phyloP scores from a whole-genome alignment of 352 stramenopile genomes.

The Phytopythium mirpurense region DNA sequence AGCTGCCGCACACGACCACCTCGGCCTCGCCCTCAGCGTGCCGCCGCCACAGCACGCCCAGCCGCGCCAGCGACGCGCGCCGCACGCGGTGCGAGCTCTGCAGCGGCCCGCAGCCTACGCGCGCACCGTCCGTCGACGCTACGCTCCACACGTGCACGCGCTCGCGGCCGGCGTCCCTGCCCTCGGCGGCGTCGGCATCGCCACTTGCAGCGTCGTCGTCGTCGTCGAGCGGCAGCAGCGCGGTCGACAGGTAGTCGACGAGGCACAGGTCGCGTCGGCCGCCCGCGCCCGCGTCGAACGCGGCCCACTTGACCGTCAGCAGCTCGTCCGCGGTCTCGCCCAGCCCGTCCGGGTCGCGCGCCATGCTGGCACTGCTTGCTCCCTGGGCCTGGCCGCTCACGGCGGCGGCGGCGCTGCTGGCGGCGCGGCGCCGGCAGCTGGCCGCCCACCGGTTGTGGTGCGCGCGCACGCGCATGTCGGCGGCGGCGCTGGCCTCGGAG shows the following conservation, averaged over 20 bases:
- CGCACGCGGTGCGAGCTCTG: slow-evolving; percentile 63
- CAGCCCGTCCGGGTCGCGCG: slow-evolving; percentile 15
- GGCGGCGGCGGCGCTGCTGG: slow-evolving; percentile 17
- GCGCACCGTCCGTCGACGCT: slow-evolving; percentile 62
- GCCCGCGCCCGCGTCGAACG: slow-evolving; percentile 51
- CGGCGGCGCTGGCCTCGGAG: slow-evolving; percentile 22
- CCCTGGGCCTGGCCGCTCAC: slow-evolving; percentile 3
- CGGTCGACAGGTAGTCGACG: slow-evolving; percentile 65
- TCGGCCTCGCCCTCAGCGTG: slow-evolving; percentile 67
- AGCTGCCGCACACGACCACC: slow-evolving; percentile 74
- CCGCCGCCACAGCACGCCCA: slow-evolving; percentile 71
- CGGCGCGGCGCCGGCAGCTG: not conserved
- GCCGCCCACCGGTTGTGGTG: slow-evolving; percentile 8
- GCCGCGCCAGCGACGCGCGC: slow-evolving; percentile 52
- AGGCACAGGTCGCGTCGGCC: slow-evolving; percentile 67
- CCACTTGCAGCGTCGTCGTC: slow-evolving; percentile 8
- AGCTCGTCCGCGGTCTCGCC: slow-evolving; percentile 42
- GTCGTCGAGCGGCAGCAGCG: slow-evolving; percentile 56
- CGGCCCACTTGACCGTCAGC: slow-evolving; percentile 73
- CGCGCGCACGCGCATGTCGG: slow-evolving; percentile 14
- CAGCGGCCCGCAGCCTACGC: slow-evolving; percentile 72
- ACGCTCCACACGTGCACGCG: slow-evolving; percentile 73
- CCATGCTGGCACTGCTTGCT: slow-evolving; percentile 21
- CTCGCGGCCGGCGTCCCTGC: slow-evolving; percentile 21
- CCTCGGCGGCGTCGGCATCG: no score